phyloP scores from a whole-genome alignment of 148 eudicot species.

The Simmondsia chinensis region DNA sequence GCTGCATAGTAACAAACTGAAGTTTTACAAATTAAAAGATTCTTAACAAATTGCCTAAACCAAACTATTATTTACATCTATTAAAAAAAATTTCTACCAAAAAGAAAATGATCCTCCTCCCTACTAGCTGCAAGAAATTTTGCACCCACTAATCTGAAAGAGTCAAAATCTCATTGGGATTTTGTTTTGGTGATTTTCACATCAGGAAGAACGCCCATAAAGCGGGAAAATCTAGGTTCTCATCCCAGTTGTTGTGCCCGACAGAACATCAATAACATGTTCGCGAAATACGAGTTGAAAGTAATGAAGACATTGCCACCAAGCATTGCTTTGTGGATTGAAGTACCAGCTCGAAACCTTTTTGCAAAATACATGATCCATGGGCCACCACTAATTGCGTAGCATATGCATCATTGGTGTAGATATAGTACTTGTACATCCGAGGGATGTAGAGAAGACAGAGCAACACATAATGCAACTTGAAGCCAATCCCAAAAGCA shows the following conservation, averaged over 20 bases:
- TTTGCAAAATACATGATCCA: slow-evolving; percentile 62
- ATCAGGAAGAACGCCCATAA: slow-evolving; percentile 61
- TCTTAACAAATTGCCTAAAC: too few relatives aligned
- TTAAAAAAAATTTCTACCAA: too few relatives aligned
- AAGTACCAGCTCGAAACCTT: slow-evolving; percentile 47
- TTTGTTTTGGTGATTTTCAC: slow-evolving; percentile 79
- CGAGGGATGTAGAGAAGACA: slow-evolving; percentile 93
- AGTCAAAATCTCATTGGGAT: slow-evolving; percentile 64
- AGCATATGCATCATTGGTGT: slow-evolving; percentile 49
- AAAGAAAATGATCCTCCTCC: too few relatives aligned
- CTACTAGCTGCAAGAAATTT: too few relatives aligned
- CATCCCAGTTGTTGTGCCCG: slow-evolving; percentile 80
- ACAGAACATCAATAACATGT: slow-evolving; percentile 85
- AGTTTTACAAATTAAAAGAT: too few relatives aligned
- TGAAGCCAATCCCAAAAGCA: slow-evolving; percentile 50
- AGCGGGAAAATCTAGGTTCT: slow-evolving; percentile 58
- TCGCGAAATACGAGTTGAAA: slow-evolving; percentile 79
- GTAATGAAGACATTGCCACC: slow-evolving; percentile 88
- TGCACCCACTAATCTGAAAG: too few relatives aligned
- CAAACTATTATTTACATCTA: too few relatives aligned
- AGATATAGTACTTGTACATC: slow-evolving; percentile 88
- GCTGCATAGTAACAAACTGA: too few relatives aligned
- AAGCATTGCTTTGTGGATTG: slow-evolving; percentile 91
- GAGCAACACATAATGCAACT: slow-evolving; percentile 61
- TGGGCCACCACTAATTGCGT: slow-evolving; percentile 76